phyloP scores from a whole-genome alignment of 83 land plant species.

The Larix sibirica region DNA sequence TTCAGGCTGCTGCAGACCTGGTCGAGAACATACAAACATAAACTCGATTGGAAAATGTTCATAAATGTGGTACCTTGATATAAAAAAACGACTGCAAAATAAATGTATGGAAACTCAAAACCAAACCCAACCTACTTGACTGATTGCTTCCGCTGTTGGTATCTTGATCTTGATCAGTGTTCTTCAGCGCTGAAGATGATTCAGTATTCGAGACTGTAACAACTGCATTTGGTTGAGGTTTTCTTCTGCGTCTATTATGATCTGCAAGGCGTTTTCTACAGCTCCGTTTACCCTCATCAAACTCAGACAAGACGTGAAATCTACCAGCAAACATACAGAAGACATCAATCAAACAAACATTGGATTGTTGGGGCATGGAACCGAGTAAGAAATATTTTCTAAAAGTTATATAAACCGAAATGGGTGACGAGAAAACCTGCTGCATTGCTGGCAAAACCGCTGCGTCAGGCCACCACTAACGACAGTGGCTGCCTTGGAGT shows the following conservation, averaged over 20 bases:
- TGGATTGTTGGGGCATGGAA: neutral
- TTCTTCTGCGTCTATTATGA: conserved; percentile 81
- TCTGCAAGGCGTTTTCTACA: conserved; percentile 83
- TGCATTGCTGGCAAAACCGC: conserved; percentile 36
- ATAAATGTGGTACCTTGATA: neutral
- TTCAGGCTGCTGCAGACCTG: conserved; percentile 2
- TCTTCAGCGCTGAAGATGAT: neutral
- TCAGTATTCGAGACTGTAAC: neutral
- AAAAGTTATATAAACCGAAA: neutral
- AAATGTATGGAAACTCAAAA: neutral
- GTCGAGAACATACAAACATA: neutral
- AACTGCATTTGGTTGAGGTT: conserved; percentile 36
- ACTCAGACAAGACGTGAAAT: conserved; percentile 76
- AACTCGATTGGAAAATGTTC: neutral
- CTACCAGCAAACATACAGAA: conserved; percentile 22
- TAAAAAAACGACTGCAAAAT: neutral
- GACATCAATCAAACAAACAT: neutral
- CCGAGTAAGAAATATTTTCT: neutral
- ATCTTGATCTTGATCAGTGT: neutral
- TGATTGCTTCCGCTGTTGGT: conserved; percentile 16
- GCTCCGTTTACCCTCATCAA: conserved; percentile 86
- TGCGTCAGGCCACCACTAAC: conserved; percentile 24
- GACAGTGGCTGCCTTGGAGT: conserved; percentile 44
- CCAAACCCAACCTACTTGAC: conserved; percentile 9
- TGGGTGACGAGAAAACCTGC: conserved; percentile 20